Conservation (phyloP, 768 basidiomycete genomes). For the Floccularia luteovirens region DNA sequence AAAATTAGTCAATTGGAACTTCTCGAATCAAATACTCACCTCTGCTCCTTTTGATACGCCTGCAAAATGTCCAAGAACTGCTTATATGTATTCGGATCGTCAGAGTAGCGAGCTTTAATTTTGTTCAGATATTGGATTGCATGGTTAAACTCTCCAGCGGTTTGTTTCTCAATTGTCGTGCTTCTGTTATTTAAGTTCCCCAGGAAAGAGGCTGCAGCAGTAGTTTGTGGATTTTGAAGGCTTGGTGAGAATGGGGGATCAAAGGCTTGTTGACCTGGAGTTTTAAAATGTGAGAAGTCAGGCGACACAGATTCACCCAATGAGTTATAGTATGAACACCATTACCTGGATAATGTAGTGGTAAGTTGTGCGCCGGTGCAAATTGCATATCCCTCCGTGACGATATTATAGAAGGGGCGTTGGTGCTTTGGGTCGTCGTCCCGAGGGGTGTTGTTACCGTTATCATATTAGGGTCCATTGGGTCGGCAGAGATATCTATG, state of each 20-base stretch:
- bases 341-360: slow-evolving; percentile 21
- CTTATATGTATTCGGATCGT: slow-evolving; percentile 90
- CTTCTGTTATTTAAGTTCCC: slow-evolving; percentile 49
- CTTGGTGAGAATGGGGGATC: slow-evolving; percentile 40
- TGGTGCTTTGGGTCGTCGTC: slow-evolving; percentile 60
- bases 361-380: slow-evolving; percentile 1
- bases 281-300: slow-evolving; percentile 31
- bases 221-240: slow-evolving; percentile 36
- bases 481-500: slow-evolving; percentile 77
- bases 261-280: slow-evolving; percentile 23
- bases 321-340: slow-evolving; percentile 42
- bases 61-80: slow-evolving; percentile 86
- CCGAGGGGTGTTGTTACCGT: slow-evolving; percentile 78
- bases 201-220: slow-evolving; percentile 60
- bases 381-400: not conserved
- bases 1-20: not conserved
- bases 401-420: slow-evolving; percentile 18
- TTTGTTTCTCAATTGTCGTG: slow-evolving; percentile 37
- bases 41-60: slow-evolving; percentile 81
- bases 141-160: slow-evolving; percentile 75
- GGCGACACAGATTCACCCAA: slow-evolving; percentile 56
- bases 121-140: slow-evolving; percentile 98
- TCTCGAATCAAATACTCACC: slow-evolving; percentile 64
- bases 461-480: slow-evolving; percentile 62
- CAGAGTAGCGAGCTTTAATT: slow-evolving; percentile 87